A percentile compares a stretch with the other conserved stretches of the same genome.
Conservation (phyloP, 1,139 yeast genomes). For the Protomyces macrosporus region DNA sequence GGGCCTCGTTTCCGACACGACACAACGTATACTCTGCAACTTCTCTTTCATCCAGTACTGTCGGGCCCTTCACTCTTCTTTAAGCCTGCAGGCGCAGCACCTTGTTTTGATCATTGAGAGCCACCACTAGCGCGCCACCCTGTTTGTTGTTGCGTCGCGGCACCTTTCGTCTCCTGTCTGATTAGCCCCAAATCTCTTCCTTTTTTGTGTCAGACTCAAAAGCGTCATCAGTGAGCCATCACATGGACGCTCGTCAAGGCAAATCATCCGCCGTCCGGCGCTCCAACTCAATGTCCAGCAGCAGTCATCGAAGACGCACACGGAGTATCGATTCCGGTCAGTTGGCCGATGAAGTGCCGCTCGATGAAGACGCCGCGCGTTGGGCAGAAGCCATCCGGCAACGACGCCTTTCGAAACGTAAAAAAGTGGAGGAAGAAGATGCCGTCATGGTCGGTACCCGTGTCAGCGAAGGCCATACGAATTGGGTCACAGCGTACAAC, state of each 20-base stretch:
- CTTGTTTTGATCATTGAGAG: no score
- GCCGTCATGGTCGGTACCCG: constrained; percentile 67
- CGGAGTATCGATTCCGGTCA: constrained; percentile 14
- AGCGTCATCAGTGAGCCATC: no score
- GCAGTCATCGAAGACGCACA: constrained; percentile 14
- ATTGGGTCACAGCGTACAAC: constrained; percentile 89
- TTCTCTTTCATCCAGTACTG: no score
- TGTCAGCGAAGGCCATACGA: constrained; percentile 87
- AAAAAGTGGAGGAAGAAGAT: constrained; percentile 51
- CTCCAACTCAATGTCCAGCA: constrained; percentile 7
- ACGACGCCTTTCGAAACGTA: constrained; percentile 44
- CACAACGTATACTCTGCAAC: no score
- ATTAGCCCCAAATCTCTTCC: no score
- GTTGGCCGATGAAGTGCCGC: constrained; percentile 19
- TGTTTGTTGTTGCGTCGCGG: no score
- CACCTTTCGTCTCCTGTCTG: no score
- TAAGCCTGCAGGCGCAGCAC: no score
- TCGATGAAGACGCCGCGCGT: constrained; percentile 27
- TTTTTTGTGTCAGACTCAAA: no score
- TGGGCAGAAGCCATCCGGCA: constrained; percentile 29
- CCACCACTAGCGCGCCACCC: no score
- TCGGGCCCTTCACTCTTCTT: no score
- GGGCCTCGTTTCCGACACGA: no score
- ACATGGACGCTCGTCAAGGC: not conserved
- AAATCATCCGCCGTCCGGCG: constrained; percentile 4